phyloP scores from a whole-genome alignment of 108 stramenopile genomes.

The Nannochloropsis oceanica region DNA sequence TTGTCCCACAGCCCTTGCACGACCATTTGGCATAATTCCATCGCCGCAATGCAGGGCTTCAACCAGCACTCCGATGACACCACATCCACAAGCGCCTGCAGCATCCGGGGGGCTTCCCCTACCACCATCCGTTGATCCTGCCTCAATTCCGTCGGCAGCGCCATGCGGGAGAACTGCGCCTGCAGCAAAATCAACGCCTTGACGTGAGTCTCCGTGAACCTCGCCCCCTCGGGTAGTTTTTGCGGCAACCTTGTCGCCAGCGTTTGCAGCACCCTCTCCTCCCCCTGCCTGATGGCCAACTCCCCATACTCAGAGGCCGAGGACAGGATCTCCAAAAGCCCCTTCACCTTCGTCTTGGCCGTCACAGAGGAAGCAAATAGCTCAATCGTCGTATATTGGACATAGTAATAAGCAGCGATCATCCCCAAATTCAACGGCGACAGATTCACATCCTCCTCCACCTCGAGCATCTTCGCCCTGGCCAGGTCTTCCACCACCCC shows the following conservation, averaged over 20 bases:
- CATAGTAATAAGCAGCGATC: constrained; percentile 94
- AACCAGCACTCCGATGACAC: constrained; percentile 92
- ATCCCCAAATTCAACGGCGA: constrained; percentile 91
- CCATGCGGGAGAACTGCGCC: constrained; percentile 28
- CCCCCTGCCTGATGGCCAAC: constrained; percentile 72
- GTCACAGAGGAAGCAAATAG: constrained; percentile 87
- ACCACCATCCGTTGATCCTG: constrained; percentile 39
- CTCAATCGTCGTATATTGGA: constrained; percentile 90
- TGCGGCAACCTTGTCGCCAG: constrained; percentile 64
- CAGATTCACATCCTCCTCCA: constrained; percentile 79
- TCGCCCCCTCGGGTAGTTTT: constrained; percentile 46
- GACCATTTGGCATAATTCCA: constrained; percentile 97
- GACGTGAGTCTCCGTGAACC: constrained; percentile 45
- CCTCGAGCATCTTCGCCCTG: constrained; percentile 68
- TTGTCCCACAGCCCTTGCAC: constrained; percentile 92
- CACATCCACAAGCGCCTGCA: constrained; percentile 93
- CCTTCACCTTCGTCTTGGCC: constrained; percentile 77
- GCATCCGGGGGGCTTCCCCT: constrained; percentile 53
- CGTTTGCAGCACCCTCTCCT: constrained; percentile 68
- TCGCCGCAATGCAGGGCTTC: constrained; percentile 87
- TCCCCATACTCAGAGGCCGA: constrained; percentile 72
- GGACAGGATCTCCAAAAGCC: constrained; percentile 83
- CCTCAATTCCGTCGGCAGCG: background rate
- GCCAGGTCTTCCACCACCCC: constrained; percentile 79
- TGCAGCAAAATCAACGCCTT: constrained; percentile 86